A percentile compares a stretch with the other conserved stretches of the same genome.
These are phyloP conservation scores for Elongisporangium prolatum DNA, from an alignment of 352 stramenopile species.

Conservation along the genomic window DNA sequence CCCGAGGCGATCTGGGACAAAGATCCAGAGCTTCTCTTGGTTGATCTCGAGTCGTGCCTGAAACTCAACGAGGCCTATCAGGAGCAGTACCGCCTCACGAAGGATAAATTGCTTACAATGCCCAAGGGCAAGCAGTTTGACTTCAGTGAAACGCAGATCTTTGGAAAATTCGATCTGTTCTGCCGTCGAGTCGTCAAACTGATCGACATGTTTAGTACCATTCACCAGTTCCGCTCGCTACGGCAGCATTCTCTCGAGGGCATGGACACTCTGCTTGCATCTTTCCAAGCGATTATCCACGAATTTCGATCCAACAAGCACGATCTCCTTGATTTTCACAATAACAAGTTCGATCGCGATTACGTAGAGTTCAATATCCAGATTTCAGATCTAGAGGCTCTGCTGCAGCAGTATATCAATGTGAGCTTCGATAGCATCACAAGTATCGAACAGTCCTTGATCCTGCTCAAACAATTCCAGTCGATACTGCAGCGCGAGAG, in stretches of 20 bases:
- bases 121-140: slow-evolving; percentile 90
- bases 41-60: slow-evolving; percentile 71
- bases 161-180: slow-evolving; percentile 90
- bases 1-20: slow-evolving; percentile 75
- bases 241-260: slow-evolving; percentile 89
- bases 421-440: slow-evolving; percentile 87
- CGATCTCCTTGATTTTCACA: slow-evolving; percentile 85
- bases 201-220: slow-evolving; percentile 91
- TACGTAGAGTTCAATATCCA: slow-evolving; percentile 95
- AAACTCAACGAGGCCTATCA: slow-evolving; percentile 90
- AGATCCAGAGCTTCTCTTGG: slow-evolving; percentile 56
- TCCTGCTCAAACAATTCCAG: slow-evolving; percentile 86
- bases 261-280: slow-evolving; percentile 75
- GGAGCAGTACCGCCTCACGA: slow-evolving; percentile 85
- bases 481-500: slow-evolving; percentile 85
- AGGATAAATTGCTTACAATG: slow-evolving; percentile 87
- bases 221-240: slow-evolving; percentile 90
- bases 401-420: slow-evolving; percentile 90
- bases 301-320: slow-evolving; percentile 78
- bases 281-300: slow-evolving; percentile 80
- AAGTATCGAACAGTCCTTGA: slow-evolving; percentile 84
- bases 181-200: slow-evolving; percentile 86
- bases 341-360: slow-evolving; percentile 91
- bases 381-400: slow-evolving; percentile 84
- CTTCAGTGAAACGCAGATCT: slow-evolving; percentile 89